Conservation (phyloP, 805 yeast species). For the Saccharomyces eubayanus region DNA sequence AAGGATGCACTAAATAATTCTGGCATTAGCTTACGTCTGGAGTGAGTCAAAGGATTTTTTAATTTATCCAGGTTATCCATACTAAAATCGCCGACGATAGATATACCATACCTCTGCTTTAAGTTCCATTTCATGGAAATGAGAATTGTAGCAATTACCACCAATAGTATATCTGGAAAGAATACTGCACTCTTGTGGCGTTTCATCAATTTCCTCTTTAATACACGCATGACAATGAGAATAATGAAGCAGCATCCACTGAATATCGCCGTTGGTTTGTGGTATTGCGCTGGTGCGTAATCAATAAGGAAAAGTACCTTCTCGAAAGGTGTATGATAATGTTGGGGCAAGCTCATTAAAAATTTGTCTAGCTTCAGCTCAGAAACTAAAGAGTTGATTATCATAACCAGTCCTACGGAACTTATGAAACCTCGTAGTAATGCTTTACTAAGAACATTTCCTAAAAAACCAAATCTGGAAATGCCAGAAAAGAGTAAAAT, state of each 20-base stretch:
- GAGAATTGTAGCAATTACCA: conserved; percentile 55
- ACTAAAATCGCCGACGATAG: conserved; percentile 60
- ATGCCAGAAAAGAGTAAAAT: conserved; percentile 65
- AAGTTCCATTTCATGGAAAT: conserved; percentile 43
- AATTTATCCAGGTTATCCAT: conserved; percentile 40
- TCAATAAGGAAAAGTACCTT: conserved; percentile 51
- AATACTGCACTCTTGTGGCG: conserved; percentile 43
- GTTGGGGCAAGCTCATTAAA: conserved; percentile 40
- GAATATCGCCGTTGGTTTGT: conserved; percentile 53
- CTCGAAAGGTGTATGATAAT: conserved; percentile 62
- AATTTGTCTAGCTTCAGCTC: conserved; percentile 57
- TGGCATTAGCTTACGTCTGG: conserved; percentile 41
- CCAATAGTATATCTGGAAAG: conserved; percentile 77
- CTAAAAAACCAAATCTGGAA: conserved; percentile 78
- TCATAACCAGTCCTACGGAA: conserved; percentile 79
- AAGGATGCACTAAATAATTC: conserved; percentile 60
- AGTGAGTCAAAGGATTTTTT: conserved; percentile 48
- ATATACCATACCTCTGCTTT: conserved; percentile 45
- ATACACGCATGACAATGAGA: conserved; percentile 36
- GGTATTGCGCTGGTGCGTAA: conserved; percentile 39
- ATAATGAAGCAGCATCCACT: conserved; percentile 45
- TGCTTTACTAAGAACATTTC: conserved; percentile 69
- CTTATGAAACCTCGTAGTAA: conserved; percentile 75
- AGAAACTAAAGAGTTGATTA: conserved; percentile 63
- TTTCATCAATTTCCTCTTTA: conserved; percentile 34